Percentiles rank a stretch among this genome's conserved stretches.
These are phyloP conservation scores for Hypomontagnella monticulosa DNA, from an alignment of 495 filamentous ascomycete genomes.

Conservation along the genomic window DNA sequence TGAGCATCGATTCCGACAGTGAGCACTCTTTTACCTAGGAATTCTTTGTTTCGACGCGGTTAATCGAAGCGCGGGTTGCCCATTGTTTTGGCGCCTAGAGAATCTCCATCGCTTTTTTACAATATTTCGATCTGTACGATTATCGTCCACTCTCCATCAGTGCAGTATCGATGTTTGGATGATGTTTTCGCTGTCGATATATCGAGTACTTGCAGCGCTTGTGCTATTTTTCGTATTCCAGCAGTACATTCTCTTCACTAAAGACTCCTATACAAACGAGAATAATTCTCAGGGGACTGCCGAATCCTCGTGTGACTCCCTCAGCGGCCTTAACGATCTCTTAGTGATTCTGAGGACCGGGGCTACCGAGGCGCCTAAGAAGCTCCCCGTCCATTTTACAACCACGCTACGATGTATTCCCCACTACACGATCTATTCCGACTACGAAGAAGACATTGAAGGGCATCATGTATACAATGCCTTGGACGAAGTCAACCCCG, in stretches of 20 bases:
- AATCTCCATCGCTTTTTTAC: conserved; percentile 9
- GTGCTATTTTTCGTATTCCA: conserved; percentile 27
- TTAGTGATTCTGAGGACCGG: conserved; percentile 59
- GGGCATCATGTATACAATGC: conserved; percentile 55
- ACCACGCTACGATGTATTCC: conserved; percentile 56
- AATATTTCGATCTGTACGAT: neutral
- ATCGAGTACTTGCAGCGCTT: conserved; percentile 24
- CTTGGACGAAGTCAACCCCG: conserved; percentile 43
- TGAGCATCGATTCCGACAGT: neutral
- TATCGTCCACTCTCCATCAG: neutral
- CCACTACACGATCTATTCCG: conserved; percentile 61
- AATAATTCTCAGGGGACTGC: neutral
- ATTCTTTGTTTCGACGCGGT: conserved; percentile 12
- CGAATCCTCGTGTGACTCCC: conserved; percentile 29
- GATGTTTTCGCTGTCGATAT: conserved; percentile 34
- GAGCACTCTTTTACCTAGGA: neutral
- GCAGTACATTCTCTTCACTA: conserved; percentile 29
- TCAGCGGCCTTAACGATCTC: conserved; percentile 44
- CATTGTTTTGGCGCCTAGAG: conserved; percentile 11
- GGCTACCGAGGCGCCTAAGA: conserved; percentile 57
- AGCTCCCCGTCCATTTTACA: conserved; percentile 60
- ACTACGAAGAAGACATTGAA: conserved; percentile 54
- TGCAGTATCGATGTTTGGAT: conserved; percentile 6
- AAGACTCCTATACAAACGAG: neutral
- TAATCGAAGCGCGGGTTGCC: conserved; percentile 14